Evolutionary conservation across 768 basidiomycete species (phyloP).

Genomic region (Collybia mongolica): DNA sequence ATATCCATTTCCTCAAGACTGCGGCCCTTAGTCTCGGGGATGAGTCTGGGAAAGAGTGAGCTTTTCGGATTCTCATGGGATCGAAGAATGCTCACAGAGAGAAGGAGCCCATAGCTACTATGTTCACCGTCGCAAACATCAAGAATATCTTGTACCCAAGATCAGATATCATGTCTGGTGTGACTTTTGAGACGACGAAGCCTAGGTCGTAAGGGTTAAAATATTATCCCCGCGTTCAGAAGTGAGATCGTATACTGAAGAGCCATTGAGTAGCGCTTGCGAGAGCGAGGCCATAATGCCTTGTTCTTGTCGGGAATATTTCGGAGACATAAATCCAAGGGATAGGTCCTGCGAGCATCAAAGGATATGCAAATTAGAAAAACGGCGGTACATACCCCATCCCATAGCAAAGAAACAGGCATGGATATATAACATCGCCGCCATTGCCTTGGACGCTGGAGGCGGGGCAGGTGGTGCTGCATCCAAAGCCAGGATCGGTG

Average conservation of each 20-base stretch:
- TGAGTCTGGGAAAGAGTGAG: slow-evolving; percentile 30
- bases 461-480: slow-evolving; percentile 25
- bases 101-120: slow-evolving; percentile 70
- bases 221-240: slow-evolving; percentile 6
- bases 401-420: slow-evolving; percentile 86
- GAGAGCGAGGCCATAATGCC: slow-evolving; percentile 76
- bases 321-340: slow-evolving; percentile 71
- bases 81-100: slow-evolving; percentile 43
- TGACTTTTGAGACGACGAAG: slow-evolving; percentile 71
- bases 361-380: slow-evolving; percentile 23
- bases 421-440: slow-evolving; percentile 81
- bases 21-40: slow-evolving; percentile 64
- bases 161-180: slow-evolving; percentile 58
- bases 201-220: slow-evolving; percentile 33
- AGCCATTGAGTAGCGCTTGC: slow-evolving; percentile 84
- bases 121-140: slow-evolving; percentile 73
- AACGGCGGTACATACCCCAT: slow-evolving; percentile 50
- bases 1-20: slow-evolving; percentile 55
- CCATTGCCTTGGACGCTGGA: slow-evolving; percentile 74
- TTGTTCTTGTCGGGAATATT: slow-evolving; percentile 83
- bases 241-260: slow-evolving; percentile 47
- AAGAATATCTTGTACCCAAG: slow-evolving; percentile 77
- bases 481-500: slow-evolving; percentile 28
- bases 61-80: neutral
- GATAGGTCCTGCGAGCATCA: slow-evolving; percentile 31